Base-by-base conservation (phyloP, 768 basidiomycete genomes). In the Saitozyma podzolica region DNA sequence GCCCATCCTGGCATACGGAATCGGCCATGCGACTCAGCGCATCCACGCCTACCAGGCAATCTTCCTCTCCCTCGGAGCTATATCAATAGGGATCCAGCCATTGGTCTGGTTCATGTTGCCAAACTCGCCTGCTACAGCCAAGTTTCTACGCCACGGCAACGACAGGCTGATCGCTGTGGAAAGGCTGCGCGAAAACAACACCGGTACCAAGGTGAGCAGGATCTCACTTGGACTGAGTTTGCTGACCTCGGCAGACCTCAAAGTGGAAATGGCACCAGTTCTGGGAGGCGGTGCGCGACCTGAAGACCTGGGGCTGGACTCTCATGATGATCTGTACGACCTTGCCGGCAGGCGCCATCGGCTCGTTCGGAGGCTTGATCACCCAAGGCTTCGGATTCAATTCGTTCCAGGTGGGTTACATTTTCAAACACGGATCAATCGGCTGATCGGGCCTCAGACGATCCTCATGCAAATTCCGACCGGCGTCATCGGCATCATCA, bases 131-230 rank as follows among this genome's bases (percentile, higher is more conserved):
- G 66, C 65, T 4, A 72, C 68, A 17, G 76, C 73, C 58, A 74
- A 74, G 48, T 78, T 74, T 63, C 61, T 78, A 16, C 50, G 58
- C 45, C 55, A 69, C 16, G 73, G 73, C 16, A 68, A 77, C 62
- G 73, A n/a, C n/a, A n/a, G n/a, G n/a, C n/a, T n/a, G n/a, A n/a
- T n/a, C n/a, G n/a, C n/a, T n/a, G n/a, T n/a, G 75, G 74, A 76
- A 45, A 61, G 74, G 50, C 57, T 76, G 48, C 62, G 64, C 50
- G 72, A 69, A 59, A 76, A 76, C 65, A 74, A 73, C 68, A 73
- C 72, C 20, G 74, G 72, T 59, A 74, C 70, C 55, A 72, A 72
- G 50, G 50, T 58, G 51, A 47, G 45, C n/a, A n/a, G 10, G n/a
- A 47, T n/a, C n/a, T n/a, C n/a, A n/a, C n/a, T n/a, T n/a, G n/a